A percentile compares a stretch with the other conserved stretches of the same genome.
Evolutionary conservation across 768 basidiomycete species (phyloP).

Genomic region (Lentinula lateritia): DNA sequence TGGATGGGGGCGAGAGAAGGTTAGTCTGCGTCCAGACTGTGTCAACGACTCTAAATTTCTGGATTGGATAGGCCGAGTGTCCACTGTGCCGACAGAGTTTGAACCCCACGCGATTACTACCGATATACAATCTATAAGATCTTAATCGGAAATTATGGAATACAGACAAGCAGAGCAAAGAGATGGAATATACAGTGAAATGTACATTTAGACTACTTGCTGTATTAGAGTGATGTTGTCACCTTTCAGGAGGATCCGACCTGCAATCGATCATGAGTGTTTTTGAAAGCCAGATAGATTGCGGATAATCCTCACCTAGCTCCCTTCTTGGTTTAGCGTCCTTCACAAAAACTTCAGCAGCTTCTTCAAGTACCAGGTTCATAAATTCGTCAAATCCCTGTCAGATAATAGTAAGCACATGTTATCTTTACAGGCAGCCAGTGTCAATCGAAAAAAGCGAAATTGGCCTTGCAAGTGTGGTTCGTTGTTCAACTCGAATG

Average conservation of each 20-base stretch:
- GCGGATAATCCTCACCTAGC: slow-evolving; percentile 52
- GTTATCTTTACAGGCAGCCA: slow-evolving; percentile 3
- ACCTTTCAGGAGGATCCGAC: slow-evolving; percentile 93
- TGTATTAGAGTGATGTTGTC: slow-evolving; percentile 99
- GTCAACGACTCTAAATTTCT: not conserved
- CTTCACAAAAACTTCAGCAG: slow-evolving; percentile 87
- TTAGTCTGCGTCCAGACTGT: slow-evolving; percentile 17
- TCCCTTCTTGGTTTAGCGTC: slow-evolving; percentile 81
- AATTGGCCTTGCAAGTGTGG: slow-evolving; percentile 28
- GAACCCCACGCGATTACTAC: slow-evolving; percentile 61
- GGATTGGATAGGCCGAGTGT: slow-evolving; percentile 63
- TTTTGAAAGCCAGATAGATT: not conserved
- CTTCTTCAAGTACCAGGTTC: slow-evolving; percentile 95
- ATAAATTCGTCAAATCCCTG: slow-evolving; percentile 99
- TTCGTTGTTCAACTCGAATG: slow-evolving; percentile 30
- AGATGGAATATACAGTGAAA: not conserved
- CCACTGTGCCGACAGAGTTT: slow-evolving; percentile 80
- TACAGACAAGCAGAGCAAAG: not conserved
- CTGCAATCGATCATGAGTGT: slow-evolving; percentile 31
- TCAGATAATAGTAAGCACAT: slow-evolving; percentile 17
- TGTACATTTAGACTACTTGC: slow-evolving; percentile 35
- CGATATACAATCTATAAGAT: slow-evolving; percentile 76
- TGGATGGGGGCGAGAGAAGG: slow-evolving; percentile 87
- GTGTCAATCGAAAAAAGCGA: not conserved
- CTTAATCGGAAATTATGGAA: not conserved